These are phyloP conservation scores for Cytospora piceae DNA, from an alignment of 2,329 filamentous ascomycete genomes.

Conservation along the genomic window DNA sequence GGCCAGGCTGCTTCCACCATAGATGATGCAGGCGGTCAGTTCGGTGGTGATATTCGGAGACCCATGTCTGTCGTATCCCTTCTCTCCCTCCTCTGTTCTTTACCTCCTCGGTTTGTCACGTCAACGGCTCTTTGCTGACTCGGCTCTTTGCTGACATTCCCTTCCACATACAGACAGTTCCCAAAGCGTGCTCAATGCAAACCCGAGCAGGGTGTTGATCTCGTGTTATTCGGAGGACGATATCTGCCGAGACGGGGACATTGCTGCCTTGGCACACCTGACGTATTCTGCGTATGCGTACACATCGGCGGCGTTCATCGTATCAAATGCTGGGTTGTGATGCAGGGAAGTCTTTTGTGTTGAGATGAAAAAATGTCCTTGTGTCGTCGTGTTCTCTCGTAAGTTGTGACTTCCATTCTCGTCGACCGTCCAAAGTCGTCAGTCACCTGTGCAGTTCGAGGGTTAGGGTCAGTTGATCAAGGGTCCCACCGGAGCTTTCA, in stretches of 20 bases:
- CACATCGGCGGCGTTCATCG: slow-evolving; percentile 35
- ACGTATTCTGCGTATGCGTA: slow-evolving; percentile 34
- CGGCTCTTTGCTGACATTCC: not conserved
- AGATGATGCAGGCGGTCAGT: slow-evolving; percentile 31
- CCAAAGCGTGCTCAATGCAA: slow-evolving; percentile 29
- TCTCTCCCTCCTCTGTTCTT: fast-evolving
- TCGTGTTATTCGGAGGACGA: slow-evolving; percentile 35
- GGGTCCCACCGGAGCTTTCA: not conserved
- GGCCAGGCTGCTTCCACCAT: slow-evolving; percentile 31
- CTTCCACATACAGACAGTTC: slow-evolving; percentile 27
- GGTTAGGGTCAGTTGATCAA: not conserved
- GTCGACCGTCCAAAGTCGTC: no score
- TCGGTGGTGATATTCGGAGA: slow-evolving; percentile 39
- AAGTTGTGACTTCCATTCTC: no score
- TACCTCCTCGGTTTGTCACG: not conserved
- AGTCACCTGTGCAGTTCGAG: no score
- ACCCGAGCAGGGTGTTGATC: slow-evolving; percentile 29
- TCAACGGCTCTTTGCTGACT: slow-evolving; percentile 1
- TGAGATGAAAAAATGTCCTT: not conserved
- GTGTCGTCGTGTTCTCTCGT: no score
- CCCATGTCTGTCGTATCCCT: slow-evolving; percentile 29
- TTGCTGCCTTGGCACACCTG: slow-evolving; percentile 36
- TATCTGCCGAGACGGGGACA: slow-evolving; percentile 36
- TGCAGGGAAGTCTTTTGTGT: not conserved
- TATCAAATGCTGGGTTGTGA: slow-evolving; percentile 19